Percentiles rank a stretch among this genome's conserved stretches.
phyloP scores from a whole-genome alignment of 768 basidiomycete genomes.

The Tylopilus felleus region DNA sequence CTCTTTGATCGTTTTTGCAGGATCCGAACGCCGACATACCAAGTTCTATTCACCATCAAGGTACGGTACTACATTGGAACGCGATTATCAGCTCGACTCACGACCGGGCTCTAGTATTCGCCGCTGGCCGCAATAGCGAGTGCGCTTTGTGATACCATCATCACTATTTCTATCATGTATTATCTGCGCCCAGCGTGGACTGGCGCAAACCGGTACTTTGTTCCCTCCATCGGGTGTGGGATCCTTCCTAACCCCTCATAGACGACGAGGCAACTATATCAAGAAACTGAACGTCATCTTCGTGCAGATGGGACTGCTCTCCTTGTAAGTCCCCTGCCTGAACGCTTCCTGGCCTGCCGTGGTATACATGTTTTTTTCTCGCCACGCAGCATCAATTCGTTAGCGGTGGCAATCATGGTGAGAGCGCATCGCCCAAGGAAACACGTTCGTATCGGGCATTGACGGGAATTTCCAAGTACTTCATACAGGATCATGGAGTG shows the following conservation, averaged over 20 bases:
- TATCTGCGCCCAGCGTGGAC: neutral
- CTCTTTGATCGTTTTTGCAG: conserved; percentile 3
- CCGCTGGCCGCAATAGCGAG: conserved; percentile 10
- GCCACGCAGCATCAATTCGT: conserved; percentile 7
- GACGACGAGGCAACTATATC: conserved; percentile 10
- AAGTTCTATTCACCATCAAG: conserved; percentile 1
- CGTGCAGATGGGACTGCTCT: neutral
- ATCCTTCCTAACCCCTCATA: neutral
- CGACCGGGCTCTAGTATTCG: conserved; percentile 1
- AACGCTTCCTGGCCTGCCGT: neutral
- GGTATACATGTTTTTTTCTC: neutral
- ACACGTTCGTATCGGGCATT: neutral
- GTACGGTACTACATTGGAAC: neutral
- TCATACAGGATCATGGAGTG: conserved; percentile 1
- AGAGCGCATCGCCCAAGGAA: neutral
- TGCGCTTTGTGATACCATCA: conserved; percentile 20
- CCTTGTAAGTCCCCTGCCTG: neutral
- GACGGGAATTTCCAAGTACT: conserved; percentile 14
- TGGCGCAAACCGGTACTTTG: conserved; percentile 1
- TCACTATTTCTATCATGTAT: conserved; percentile 15
- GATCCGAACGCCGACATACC: conserved; percentile 6
- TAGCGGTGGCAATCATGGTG: conserved; percentile 11
- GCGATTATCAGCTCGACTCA: neutral
- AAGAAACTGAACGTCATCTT: neutral
- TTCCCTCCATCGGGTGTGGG: too few relatives aligned